A percentile compares a stretch with the other conserved stretches of the same genome.
Evolutionary conservation across 2,329 filamentous ascomycete species (phyloP).

Genomic region (Cladosporium sp.): DNA sequence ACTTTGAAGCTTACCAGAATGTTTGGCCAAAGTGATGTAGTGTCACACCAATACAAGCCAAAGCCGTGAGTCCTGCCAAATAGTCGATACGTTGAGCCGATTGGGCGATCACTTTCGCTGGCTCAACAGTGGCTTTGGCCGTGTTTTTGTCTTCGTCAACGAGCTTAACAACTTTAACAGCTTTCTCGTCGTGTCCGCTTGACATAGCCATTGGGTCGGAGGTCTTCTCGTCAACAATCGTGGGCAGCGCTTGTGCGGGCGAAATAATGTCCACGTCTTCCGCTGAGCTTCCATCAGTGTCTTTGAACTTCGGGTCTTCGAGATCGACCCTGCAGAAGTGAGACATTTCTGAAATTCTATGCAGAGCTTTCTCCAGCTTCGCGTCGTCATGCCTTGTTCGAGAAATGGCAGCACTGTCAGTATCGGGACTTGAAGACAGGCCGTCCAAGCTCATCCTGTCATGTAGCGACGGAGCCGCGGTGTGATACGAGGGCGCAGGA

Average conservation of each 20-base stretch:
- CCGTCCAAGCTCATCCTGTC: not conserved
- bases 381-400: not conserved
- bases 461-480: not conserved
- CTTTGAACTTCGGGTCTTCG: not conserved
- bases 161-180: not conserved
- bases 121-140: slow-evolving; percentile 16
- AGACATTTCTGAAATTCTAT: slow-evolving; percentile 4
- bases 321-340: not conserved
- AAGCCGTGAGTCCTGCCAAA: slow-evolving; percentile 47
- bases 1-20: slow-evolving; percentile 38
- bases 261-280: not conserved
- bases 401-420: not conserved
- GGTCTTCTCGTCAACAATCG: not conserved
- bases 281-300: not conserved
- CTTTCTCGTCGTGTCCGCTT: not conserved
- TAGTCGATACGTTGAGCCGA: slow-evolving; percentile 20
- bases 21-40: slow-evolving; percentile 48
- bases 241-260: not conserved
- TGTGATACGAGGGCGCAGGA: slow-evolving; percentile 19
- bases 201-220: not conserved
- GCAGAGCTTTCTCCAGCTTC: not conserved
- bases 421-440: not conserved
- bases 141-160: not conserved
- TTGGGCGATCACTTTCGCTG: not conserved
- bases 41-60: slow-evolving; percentile 48